These are phyloP conservation scores for Tetrapisispora taiwanensis DNA, from an alignment of 805 yeast species.

Conservation along the genomic window DNA sequence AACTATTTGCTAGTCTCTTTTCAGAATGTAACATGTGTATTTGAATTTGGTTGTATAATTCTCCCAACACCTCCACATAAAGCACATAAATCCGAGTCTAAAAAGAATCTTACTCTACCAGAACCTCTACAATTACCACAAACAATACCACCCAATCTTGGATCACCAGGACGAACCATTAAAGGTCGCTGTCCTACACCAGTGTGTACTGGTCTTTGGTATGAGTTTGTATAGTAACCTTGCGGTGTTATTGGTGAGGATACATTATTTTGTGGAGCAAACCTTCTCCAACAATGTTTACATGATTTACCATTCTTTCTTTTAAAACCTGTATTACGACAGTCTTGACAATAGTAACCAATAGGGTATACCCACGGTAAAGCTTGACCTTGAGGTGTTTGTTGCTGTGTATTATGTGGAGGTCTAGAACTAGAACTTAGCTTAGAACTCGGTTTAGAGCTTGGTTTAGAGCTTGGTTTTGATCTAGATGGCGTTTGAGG, in stretches of 20 bases:
- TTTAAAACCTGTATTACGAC: slow-evolving; percentile 64
- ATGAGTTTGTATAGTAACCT: slow-evolving; percentile 6
- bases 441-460: too few species aligned
- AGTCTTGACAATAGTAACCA: slow-evolving; percentile 52
- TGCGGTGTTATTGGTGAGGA: slow-evolving; percentile 16
- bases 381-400: slow-evolving; percentile 7
- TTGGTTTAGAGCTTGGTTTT: background rate
- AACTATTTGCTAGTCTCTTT: too few species aligned
- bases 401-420: slow-evolving; percentile 2
- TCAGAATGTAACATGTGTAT: slow-evolving; percentile 8
- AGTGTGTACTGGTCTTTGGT: slow-evolving; percentile 8
- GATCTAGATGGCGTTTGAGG: background rate
- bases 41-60: slow-evolving; percentile 17
- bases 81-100: slow-evolving; percentile 55
- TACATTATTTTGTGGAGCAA: slow-evolving; percentile 34
- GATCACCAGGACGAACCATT: slow-evolving; percentile 67
- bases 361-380: slow-evolving; percentile 62
- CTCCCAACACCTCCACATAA: slow-evolving; percentile 63
- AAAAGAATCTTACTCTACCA: slow-evolving; percentile 44
- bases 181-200: slow-evolving; percentile 16
- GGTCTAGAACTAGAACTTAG: slow-evolving; percentile 5
- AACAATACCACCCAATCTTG: slow-evolving; percentile 57
- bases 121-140: slow-evolving; percentile 68
- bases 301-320: slow-evolving; percentile 55
- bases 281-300: slow-evolving; percentile 57